Evolutionary conservation across 225 moss, liverwort and hornwort genomes (phyloP), one percentile per base, ranked within the genome.

Genomic region (Neckera pumila): DNA sequence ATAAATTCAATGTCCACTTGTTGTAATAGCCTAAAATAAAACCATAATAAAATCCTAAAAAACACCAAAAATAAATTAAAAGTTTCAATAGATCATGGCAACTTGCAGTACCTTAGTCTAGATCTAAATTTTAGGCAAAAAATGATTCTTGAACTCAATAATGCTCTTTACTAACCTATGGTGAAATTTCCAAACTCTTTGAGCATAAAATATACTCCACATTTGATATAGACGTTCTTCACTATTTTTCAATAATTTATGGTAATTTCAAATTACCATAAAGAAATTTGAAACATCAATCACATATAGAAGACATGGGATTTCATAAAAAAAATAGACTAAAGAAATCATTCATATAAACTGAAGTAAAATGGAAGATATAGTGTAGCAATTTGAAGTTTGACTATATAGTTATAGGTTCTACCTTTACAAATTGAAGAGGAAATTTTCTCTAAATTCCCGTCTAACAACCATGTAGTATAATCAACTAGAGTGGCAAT

Each of bases 401-500:
- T 73, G 47, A 30, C 2, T 18, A 30, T 22, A 23, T 15, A 33
- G 14, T 36, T 6, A 6, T 14, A 23, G 9, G 6, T 36, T 36
- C 10, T 36, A 77, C 3, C 19, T 23, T 49, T 49, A 28, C 2
- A 12, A 5, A 2, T 34, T 34, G 5, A 5, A 9, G 14, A 22
- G 4, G 5, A n/a, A 36, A 16, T 54, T 36, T 77, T 33, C 0
- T 2, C 4, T 20, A 31, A 49, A 2, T 12, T 11, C 4, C 0
- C 12, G 3, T 47, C 12, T 17, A 74, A 47, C 10, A 31, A 31
- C 74, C 1, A 47, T 33, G 3, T 3, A 31, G 1, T 20, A 1
- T 72, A 43, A 9, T 70, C 21, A 60, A 27, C 4, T 51, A 10
- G 4, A 33, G 6, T 77, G 4, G 12, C 4, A 0, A 23, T 78